phyloP scores from a whole-genome alignment of 1,284 basidiomycete species.

The Sporisorium scitamineum region DNA sequence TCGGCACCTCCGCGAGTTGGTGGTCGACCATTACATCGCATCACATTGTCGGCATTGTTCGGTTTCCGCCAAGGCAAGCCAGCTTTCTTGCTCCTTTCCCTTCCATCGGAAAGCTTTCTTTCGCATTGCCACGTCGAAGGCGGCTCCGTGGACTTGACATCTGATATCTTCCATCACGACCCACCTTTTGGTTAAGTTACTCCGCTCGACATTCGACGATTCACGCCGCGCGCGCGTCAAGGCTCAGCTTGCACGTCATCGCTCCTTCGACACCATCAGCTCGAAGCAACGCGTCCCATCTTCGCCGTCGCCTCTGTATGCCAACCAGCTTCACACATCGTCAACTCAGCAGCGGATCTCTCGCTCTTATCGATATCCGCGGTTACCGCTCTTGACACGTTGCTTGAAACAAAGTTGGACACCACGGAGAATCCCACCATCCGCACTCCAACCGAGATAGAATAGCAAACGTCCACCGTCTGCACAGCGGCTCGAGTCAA shows the following conservation, averaged over 20 bases:
- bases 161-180: not conserved
- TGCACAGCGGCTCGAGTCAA: conserved; percentile 5
- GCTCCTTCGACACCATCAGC: not conserved
- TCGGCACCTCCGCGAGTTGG: conserved; percentile 22
- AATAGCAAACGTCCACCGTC: conserved; percentile 2
- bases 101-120: not conserved
- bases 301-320: not conserved
- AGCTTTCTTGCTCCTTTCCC: not conserved
- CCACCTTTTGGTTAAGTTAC: not conserved
- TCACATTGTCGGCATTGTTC: conserved; percentile 7
- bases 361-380: not conserved
- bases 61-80: not conserved
- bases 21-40: conserved; percentile 18
- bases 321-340: not conserved
- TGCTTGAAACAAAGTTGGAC: not conserved
- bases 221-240: conserved; percentile 1
- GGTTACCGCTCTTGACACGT: not conserved
- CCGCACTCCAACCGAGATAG: not conserved
- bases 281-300: not conserved
- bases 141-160: conserved; percentile 1
- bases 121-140: not conserved
- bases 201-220: not conserved
- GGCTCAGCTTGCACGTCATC: conserved; percentile 3
- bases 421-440: not conserved
- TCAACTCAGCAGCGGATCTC: not conserved